Evolutionary conservation across 768 basidiomycete genomes (phyloP), one percentile per base, ranked within the genome.

Genomic region (Calocybe indica): DNA sequence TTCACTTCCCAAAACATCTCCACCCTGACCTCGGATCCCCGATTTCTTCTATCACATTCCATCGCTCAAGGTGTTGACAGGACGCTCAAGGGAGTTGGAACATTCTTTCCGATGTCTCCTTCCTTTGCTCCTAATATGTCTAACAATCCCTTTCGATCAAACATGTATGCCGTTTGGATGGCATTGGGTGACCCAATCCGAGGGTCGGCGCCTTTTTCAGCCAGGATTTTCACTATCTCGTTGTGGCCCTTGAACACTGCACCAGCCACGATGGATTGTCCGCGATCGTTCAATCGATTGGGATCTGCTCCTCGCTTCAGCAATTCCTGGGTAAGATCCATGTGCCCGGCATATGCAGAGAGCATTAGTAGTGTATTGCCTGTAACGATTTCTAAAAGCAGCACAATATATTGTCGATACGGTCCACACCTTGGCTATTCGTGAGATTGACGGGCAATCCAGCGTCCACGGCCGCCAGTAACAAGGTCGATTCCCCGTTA

Each of bases 351-450:
- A 58, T 90, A 90, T 2, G 87, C 77, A 3, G 83, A 81, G 43
- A 88, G 76, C 85, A 90, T 90, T 45, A 90, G 67, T 5, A 91
- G 68, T 5, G 85, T 86, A 60, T 90, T 89, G 14, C 88, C 88
- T 83, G 57, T 33, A 36, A 32, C 36, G 6, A 13, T 37, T n/a
- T 14, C 32, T 22, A 22, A 22, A 22, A 22, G 1, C 22, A 22
- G 22, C 22, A 22, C 22, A 22, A 22, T 22, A 22, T 22, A 22
- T 22, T 22, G 51, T 63, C 42, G 11, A 43, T n/a, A 15, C 4
- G 42, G 22, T 22, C 22, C 43, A 30, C 47, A 79, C 85, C 86
- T 71, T 85, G 78, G 39, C 75, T 68, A 51, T 90, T 89, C 11
- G 84, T 83, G 45, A 91, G 72, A 59, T 91, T 85, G 2, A 73